Evolutionary conservation across 768 basidiomycete species (phyloP).

Genomic region (Hebeloma cylindrosporum): DNA sequence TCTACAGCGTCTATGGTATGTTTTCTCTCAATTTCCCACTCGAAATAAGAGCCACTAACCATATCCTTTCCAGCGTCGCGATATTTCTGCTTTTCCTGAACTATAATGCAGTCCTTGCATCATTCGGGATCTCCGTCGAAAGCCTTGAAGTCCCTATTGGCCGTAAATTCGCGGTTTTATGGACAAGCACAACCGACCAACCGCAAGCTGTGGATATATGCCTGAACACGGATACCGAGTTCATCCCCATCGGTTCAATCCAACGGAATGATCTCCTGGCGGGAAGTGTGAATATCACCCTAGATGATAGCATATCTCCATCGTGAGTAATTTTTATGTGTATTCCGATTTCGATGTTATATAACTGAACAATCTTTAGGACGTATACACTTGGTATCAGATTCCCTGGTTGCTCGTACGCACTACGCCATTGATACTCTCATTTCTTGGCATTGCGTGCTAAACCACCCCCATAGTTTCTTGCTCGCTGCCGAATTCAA

Average conservation of each 20-base stretch:
- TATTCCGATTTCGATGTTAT: neutral
- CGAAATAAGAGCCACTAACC: too few species aligned
- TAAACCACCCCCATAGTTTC: slow-evolving; percentile 1
- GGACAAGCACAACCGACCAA: slow-evolving; percentile 3
- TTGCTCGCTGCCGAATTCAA: slow-evolving; percentile 5
- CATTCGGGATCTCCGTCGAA: slow-evolving; percentile 5
- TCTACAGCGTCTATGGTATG: too few species aligned
- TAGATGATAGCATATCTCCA: slow-evolving; percentile 8
- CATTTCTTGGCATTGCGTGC: neutral
- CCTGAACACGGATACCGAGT: slow-evolving; percentile 4
- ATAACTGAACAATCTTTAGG: slow-evolving; percentile 3
- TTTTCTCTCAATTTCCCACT: neutral
- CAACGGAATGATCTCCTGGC: neutral
- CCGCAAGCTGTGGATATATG: slow-evolving; percentile 7
- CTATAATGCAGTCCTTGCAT: neutral
- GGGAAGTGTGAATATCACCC: slow-evolving; percentile 6
- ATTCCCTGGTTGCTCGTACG: slow-evolving; percentile 12
- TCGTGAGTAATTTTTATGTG: neutral
- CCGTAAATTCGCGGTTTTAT: slow-evolving; percentile 5
- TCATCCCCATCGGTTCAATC: slow-evolving; percentile 7
- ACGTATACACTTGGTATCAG: slow-evolving; percentile 10
- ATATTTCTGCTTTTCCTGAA: slow-evolving; percentile 3
- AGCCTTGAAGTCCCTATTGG: slow-evolving; percentile 8
- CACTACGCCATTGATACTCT: neutral
- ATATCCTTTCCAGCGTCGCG: too few species aligned